Evolutionary conservation across 192 early-diverging fungal species (phyloP).

Genomic region (Gonapodya prolifera): DNA sequence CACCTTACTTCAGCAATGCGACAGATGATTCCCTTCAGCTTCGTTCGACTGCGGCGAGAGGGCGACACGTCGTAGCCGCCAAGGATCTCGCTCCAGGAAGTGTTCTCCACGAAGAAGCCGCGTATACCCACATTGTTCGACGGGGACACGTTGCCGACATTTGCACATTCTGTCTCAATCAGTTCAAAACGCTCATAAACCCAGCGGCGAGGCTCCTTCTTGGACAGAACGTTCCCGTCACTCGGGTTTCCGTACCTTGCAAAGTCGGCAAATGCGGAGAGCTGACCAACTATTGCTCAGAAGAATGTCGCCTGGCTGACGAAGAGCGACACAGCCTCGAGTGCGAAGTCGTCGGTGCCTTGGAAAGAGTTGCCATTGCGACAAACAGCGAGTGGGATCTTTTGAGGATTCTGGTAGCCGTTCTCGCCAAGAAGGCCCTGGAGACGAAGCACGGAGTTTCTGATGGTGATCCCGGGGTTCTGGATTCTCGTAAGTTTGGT

Average conservation of each 20-base stretch:
- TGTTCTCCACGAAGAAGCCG: background rate
- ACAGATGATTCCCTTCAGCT: background rate
- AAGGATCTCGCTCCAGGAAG: background rate
- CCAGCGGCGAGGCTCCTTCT: background rate
- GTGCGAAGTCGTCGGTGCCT: background rate
- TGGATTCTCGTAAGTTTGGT: background rate
- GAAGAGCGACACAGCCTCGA: background rate
- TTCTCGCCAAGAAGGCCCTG: background rate
- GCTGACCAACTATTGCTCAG: background rate
- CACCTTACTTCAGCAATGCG: background rate
- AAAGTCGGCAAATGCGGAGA: background rate
- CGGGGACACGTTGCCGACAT: background rate
- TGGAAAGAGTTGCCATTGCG: background rate
- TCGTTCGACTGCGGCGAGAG: background rate
- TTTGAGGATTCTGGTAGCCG: background rate
- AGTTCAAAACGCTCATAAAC: background rate
- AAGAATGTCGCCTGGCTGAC: background rate
- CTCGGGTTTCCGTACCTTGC: background rate
- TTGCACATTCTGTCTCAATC: background rate
- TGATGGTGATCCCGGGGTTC: background rate
- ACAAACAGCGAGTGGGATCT: background rate
- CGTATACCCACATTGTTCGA: background rate
- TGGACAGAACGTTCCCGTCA: background rate
- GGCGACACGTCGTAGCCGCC: background rate
- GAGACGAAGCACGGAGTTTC: background rate